Evolutionary conservation across 306 rosid species (phyloP).

Genomic region (Cicer judaicum): DNA sequence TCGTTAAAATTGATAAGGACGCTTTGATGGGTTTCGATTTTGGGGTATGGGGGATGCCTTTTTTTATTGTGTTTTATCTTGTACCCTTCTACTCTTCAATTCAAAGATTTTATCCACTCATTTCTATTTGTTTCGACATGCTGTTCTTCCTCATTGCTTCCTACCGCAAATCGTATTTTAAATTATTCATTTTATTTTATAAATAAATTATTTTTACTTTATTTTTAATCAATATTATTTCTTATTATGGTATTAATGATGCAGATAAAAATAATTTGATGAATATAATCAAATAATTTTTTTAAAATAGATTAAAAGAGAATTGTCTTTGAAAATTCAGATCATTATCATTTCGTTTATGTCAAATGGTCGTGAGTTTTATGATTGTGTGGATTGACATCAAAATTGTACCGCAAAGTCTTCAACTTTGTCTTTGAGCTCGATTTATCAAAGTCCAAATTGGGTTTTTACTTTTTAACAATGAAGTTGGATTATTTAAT

Average conservation of each 20-base stretch:
- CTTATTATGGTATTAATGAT: too few relatives aligned
- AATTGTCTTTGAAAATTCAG: constrained; percentile 8
- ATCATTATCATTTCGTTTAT: constrained; percentile 17
- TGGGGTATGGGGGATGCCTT: constrained; percentile 62
- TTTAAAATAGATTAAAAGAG: too few relatives aligned
- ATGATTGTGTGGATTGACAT: background rate
- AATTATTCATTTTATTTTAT: too few relatives aligned
- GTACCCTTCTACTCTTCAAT: background rate
- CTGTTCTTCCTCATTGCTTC: constrained; percentile 42
- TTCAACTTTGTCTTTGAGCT: background rate
- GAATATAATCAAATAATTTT: too few relatives aligned
- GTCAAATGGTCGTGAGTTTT: constrained; percentile 5
- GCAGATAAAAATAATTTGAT: too few relatives aligned
- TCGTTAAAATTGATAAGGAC: constrained; percentile 50
- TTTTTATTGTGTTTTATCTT: background rate
- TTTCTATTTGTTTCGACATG: constrained; percentile 53
- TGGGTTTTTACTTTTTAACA: too few relatives aligned
- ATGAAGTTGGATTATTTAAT: too few relatives aligned
- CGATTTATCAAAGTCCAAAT: background rate
- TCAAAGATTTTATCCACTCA: constrained; percentile 39
- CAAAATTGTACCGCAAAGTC: too few relatives aligned
- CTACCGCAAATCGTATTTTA: background rate
- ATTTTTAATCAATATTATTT: too few relatives aligned
- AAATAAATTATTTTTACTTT: too few relatives aligned
- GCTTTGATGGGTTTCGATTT: constrained; percentile 50